A percentile compares a stretch with the other conserved stretches of the same genome.
These are phyloP conservation scores for Globisporangium spiculum DNA, from an alignment of 352 stramenopile genomes.

Conservation along the genomic window DNA sequence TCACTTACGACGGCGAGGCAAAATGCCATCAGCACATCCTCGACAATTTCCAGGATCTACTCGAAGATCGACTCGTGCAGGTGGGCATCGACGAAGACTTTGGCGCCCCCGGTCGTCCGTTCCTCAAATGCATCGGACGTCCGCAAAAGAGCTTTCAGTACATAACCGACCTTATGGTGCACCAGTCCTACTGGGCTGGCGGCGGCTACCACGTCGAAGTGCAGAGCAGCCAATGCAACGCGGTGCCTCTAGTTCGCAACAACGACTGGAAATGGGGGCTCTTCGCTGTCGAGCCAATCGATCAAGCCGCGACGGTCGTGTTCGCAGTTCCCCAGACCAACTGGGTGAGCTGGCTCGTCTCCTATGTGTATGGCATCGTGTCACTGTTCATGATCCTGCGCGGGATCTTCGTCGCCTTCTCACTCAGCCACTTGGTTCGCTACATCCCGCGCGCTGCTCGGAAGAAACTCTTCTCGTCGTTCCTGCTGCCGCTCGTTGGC, in stretches of 20 bases:
- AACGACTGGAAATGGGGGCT: constrained; percentile 41
- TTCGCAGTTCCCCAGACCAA: constrained; percentile 35
- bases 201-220: constrained; percentile 43
- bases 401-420: constrained; percentile 38
- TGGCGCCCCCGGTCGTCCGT: constrained; percentile 33
- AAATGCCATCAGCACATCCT: constrained; percentile 47
- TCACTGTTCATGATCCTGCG: constrained; percentile 40
- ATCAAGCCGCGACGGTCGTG: constrained; percentile 37
- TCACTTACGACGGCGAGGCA: constrained; percentile 19
- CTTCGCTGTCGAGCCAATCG: constrained; percentile 34
- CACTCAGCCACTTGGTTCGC: constrained; percentile 28
- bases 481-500: constrained; percentile 42
- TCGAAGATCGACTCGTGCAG: constrained; percentile 32
- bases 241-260: constrained; percentile 33
- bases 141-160: constrained; percentile 35
- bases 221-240: constrained; percentile 46
- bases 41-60: constrained; percentile 39
- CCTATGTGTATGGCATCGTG: constrained; percentile 40
- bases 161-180: constrained; percentile 52
- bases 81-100: constrained; percentile 36
- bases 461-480: constrained; percentile 25
- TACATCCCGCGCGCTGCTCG: constrained; percentile 31
- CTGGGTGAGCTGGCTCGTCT: constrained; percentile 35
- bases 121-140: constrained; percentile 44
- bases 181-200: constrained; percentile 52